A percentile compares a stretch with the other conserved stretches of the same genome.
Conservation (phyloP, 129 eudicot species). For the Chrysanthemum lavandulifolium region DNA sequence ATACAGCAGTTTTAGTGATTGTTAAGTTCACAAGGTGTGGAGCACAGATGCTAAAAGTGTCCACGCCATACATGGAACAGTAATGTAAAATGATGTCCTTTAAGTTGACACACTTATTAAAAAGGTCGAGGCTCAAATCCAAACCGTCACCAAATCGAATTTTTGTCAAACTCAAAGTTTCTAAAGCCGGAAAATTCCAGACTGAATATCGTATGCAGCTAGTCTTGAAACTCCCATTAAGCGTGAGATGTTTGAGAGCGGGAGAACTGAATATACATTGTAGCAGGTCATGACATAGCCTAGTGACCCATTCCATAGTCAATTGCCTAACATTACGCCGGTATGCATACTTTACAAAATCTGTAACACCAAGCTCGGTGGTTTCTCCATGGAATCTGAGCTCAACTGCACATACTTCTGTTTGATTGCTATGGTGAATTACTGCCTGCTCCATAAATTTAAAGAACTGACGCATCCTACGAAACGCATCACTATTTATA, state of each 20-base stretch:
- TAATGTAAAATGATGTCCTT: slow-evolving; percentile 6
- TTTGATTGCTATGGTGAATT: background rate
- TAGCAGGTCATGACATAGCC: background rate
- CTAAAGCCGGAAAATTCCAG: slow-evolving; percentile 20
- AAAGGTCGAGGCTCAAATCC: background rate
- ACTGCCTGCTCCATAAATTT: background rate
- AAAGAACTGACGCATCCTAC: background rate
- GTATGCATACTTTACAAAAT: background rate
- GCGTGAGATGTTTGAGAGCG: slow-evolving; percentile 14
- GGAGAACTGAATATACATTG: slow-evolving; percentile 6
- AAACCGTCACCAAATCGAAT: background rate
- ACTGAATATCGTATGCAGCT: background rate
- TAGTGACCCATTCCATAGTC: background rate
- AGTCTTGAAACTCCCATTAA: background rate
- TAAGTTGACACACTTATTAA: slow-evolving; percentile 13
- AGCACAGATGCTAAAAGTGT: slow-evolving; percentile 6
- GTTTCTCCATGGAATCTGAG: background rate
- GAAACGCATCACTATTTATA: background rate
- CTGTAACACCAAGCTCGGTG: background rate
- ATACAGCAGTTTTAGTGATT: background rate
- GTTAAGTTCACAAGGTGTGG: slow-evolving; percentile 8
- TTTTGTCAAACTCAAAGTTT: slow-evolving; percentile 10
- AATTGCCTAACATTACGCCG: background rate
- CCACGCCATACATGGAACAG: background rate
- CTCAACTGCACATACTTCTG: background rate